Evolutionary conservation across 2,329 filamentous ascomycete species (phyloP).

Genomic region (Fusarium domesticum): DNA sequence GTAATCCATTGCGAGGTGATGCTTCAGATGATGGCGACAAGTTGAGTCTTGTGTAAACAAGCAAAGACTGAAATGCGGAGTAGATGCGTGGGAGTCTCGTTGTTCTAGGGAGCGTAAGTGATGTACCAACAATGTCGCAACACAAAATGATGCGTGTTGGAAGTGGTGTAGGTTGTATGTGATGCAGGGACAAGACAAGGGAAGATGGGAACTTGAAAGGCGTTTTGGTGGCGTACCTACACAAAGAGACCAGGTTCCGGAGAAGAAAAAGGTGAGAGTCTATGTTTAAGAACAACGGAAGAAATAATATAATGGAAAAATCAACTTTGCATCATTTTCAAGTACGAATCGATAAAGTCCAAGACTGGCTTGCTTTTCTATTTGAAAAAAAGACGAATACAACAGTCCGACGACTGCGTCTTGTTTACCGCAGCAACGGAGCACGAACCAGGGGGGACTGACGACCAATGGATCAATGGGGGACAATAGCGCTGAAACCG

Average conservation of each 20-base stretch:
- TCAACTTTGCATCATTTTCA: not conserved
- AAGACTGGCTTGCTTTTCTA: too few relatives aligned
- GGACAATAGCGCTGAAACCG: slow-evolving; percentile 21
- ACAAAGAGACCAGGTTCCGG: not conserved
- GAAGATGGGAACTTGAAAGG: slow-evolving; percentile 1
- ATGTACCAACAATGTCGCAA: too few relatives aligned
- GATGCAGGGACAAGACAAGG: not conserved
- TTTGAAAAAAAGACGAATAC: too few relatives aligned
- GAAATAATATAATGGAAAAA: not conserved
- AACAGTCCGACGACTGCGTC: too few relatives aligned
- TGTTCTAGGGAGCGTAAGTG: not conserved
- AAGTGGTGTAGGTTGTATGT: not conserved
- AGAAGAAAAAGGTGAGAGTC: slow-evolving; percentile 1
- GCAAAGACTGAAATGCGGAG: slow-evolving; percentile 3
- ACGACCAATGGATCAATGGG: slow-evolving; percentile 20
- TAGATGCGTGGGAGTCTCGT: not conserved
- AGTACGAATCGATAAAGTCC: too few relatives aligned
- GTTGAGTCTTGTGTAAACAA: too few relatives aligned
- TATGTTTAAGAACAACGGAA: not conserved
- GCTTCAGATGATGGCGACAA: slow-evolving; percentile 4
- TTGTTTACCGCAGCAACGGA: slow-evolving; percentile 35
- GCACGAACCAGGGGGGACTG: slow-evolving; percentile 8
- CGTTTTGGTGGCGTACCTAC: not conserved
- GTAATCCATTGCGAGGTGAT: slow-evolving; percentile 39
- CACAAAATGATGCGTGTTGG: not conserved